Conservation (phyloP, 768 basidiomycete species). For the Termitomyces sp. region DNA sequence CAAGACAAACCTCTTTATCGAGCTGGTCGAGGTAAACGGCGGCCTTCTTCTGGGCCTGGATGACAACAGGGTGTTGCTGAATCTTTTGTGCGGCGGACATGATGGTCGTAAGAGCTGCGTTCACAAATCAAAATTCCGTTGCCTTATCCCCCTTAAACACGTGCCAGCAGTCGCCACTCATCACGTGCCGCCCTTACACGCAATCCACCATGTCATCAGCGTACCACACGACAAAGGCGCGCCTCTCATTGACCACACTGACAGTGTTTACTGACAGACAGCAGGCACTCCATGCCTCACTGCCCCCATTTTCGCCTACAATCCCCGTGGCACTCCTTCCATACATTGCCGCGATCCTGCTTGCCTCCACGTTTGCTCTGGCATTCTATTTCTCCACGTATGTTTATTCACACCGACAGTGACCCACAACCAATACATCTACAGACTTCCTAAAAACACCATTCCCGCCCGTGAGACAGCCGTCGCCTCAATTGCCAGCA, state of each 20-base stretch:
- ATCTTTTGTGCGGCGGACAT: conserved; percentile 83
- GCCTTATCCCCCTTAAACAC: conserved; percentile 16
- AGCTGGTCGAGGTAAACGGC: conserved; percentile 81
- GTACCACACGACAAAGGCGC: conserved; percentile 53
- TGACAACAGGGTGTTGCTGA: conserved; percentile 81
- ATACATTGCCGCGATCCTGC: conserved; percentile 66
- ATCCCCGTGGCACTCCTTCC: conserved; percentile 67
- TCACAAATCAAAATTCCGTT: conserved; percentile 16
- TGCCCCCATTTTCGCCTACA: conserved; percentile 68
- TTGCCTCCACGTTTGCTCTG: conserved; percentile 73
- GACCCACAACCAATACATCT: background rate
- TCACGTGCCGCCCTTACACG: conserved; percentile 16
- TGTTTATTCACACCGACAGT: conserved; percentile 19
- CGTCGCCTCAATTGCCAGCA: conserved; percentile 68
- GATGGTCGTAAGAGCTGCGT: conserved; percentile 17
- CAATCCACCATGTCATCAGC: conserved; percentile 39
- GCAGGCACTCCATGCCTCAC: conserved; percentile 55
- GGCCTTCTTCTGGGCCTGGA: conserved; percentile 82
- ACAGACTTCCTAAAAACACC: conserved; percentile 72
- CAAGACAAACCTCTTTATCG: conserved; percentile 84
- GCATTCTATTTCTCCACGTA: conserved; percentile 90
- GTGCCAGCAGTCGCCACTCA: conserved; percentile 13
- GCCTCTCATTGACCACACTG: conserved; percentile 6
- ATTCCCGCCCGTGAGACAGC: conserved; percentile 58
- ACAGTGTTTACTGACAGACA: background rate